A percentile compares a stretch with the other conserved stretches of the same genome.
These are phyloP conservation scores for Cenchrus fungigraminus DNA, from an alignment of 176 grass and related monocot species.

Conservation along the genomic window DNA sequence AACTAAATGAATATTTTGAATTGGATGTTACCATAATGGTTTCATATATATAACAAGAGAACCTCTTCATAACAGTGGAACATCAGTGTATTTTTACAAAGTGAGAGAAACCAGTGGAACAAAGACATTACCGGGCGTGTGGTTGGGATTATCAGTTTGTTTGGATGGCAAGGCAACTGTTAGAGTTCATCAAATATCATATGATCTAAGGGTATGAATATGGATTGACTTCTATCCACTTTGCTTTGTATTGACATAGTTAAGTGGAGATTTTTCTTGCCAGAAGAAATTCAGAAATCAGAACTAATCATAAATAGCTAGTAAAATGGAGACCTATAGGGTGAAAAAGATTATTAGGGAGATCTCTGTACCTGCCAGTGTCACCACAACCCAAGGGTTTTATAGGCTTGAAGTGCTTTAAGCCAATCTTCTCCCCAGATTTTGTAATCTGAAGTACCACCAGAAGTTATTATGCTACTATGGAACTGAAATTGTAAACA, in stretches of 20 bases:
- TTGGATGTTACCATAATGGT: background rate
- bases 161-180: background rate
- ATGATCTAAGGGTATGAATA: background rate
- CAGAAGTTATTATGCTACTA: background rate
- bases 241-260: background rate
- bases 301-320: background rate
- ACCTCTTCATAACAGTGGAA: background rate
- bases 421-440: constrained; percentile 70
- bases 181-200: background rate
- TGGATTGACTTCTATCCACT: background rate
- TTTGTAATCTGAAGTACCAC: constrained; percentile 56
- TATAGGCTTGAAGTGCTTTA: constrained; percentile 93
- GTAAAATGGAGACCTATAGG: background rate
- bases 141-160: background rate
- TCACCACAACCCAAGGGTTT: constrained; percentile 93
- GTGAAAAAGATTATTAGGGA: constrained; percentile 11
- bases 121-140: background rate
- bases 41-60: background rate
- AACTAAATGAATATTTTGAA: background rate
- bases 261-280: constrained; percentile 22
- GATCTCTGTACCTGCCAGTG: constrained; percentile 80
- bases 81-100: background rate
- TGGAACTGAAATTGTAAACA: background rate
- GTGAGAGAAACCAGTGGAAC: background rate
- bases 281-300: constrained; percentile 6